phyloP scores from a whole-genome alignment of 2,329 filamentous ascomycete species.

The Bipolaris bicolor region DNA sequence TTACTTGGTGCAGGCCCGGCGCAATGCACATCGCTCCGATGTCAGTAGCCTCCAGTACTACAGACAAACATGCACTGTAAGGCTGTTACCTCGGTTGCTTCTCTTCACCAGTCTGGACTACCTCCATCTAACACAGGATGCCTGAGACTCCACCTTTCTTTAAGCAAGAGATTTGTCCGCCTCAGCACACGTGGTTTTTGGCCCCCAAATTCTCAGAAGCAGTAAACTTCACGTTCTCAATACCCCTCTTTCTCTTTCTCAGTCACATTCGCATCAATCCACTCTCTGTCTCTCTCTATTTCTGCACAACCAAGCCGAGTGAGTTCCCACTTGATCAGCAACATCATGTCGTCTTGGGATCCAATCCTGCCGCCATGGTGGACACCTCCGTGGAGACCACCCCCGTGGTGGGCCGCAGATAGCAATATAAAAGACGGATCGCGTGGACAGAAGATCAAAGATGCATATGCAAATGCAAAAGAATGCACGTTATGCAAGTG shows the following conservation, averaged over 20 bases:
- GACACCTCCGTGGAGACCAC: constrained; percentile 7
- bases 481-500: background rate
- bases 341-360: background rate
- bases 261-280: background rate
- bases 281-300: background rate
- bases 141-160: too few species aligned
- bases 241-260: background rate
- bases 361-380: background rate
- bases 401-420: constrained; percentile 5
- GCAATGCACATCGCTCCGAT: too few species aligned
- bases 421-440: background rate
- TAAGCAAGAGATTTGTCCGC: too few species aligned
- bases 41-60: too few species aligned
- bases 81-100: too few species aligned
- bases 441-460: background rate
- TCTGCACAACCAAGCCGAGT: background rate
- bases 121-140: too few species aligned
- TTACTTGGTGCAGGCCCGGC: too few species aligned
- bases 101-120: too few species aligned
- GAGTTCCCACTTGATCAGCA: background rate
- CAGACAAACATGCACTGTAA: too few species aligned
- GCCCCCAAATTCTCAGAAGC: too few species aligned
- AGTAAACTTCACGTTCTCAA: background rate
- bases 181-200: too few species aligned
- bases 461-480: constrained; percentile 7